phyloP scores from a whole-genome alignment of 139 green algal genomes.

The Bryopsis sp. region DNA sequence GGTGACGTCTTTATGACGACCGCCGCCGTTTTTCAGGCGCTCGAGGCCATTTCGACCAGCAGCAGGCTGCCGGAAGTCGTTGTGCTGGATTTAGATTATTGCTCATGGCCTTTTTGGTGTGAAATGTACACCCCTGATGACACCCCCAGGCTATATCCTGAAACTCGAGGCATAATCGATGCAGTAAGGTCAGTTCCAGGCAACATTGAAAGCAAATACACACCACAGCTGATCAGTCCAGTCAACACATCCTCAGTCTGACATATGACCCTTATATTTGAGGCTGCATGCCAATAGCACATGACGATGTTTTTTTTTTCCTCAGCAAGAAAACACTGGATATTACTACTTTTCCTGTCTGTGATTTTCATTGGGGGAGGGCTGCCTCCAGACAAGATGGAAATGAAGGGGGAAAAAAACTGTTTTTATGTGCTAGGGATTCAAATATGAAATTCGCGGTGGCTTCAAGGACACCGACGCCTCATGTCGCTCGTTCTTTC shows the following conservation, averaged over 20 bases:
- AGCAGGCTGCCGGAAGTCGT: conserved; percentile 13
- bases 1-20: no score
- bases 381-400: no score
- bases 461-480: conserved; percentile 25
- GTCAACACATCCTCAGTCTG: no score
- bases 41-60: background rate
- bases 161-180: conserved; percentile 24
- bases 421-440: no score
- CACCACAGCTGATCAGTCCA: no score
- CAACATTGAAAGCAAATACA: background rate
- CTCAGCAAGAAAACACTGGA: no score
- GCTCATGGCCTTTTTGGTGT: conserved; percentile 17
- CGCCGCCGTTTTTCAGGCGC: background rate
- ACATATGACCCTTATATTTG: background rate
- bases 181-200: conserved; percentile 12
- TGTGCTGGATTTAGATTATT: conserved; percentile 26
- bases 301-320: no score
- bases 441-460: conserved; percentile 5
- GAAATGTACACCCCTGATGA: conserved; percentile 15
- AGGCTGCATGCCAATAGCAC: background rate
- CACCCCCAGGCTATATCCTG: conserved; percentile 19
- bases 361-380: no score
- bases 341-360: no score
- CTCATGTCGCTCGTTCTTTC: conserved; percentile 23
- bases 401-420: no score